A percentile compares a stretch with the other conserved stretches of the same genome.
These are phyloP conservation scores for Suhomyces bokatorum DNA, from an alignment of 1,139 yeast species.

Conservation along the genomic window DNA sequence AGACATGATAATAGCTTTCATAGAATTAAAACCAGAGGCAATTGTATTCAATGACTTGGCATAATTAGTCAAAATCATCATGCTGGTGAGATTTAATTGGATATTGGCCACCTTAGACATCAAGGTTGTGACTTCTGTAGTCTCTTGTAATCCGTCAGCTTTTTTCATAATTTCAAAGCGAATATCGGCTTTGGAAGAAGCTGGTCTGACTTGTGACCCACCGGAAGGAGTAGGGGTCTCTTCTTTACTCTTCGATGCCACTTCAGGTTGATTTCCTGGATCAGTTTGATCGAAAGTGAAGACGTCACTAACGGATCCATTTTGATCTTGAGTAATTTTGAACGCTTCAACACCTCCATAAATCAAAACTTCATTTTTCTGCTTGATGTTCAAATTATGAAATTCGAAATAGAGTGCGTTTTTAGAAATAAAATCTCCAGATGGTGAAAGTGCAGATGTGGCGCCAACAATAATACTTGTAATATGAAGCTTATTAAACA, in stretches of 20 bases:
- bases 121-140: conserved; percentile 42
- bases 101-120: conserved; percentile 45
- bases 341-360: conserved; percentile 51
- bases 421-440: conserved; percentile 41
- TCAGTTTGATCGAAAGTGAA: conserved; percentile 21
- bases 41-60: conserved; percentile 12
- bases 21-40: conserved; percentile 5
- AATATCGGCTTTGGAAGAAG: conserved; percentile 43
- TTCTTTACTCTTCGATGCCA: neutral
- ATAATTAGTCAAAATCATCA: conserved; percentile 20
- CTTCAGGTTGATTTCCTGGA: conserved; percentile 4
- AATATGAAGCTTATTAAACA: conserved; percentile 38
- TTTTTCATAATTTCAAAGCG: conserved; percentile 50
- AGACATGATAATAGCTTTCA: conserved; percentile 9
- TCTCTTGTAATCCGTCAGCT: conserved; percentile 19
- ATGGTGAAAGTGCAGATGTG: conserved; percentile 42
- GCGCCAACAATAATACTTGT: conserved; percentile 39
- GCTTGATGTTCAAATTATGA: conserved; percentile 39
- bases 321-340: conserved; percentile 20
- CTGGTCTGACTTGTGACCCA: neutral
- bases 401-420: conserved; percentile 31
- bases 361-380: conserved; percentile 39
- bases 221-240: neutral
- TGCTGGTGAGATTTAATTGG: conserved; percentile 29
- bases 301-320: conserved; percentile 20